Percentiles rank a stretch among this genome's conserved stretches.
Evolutionary conservation across 257 asterid genomes (phyloP).

Genomic region (Solanum infundibuliforme): DNA sequence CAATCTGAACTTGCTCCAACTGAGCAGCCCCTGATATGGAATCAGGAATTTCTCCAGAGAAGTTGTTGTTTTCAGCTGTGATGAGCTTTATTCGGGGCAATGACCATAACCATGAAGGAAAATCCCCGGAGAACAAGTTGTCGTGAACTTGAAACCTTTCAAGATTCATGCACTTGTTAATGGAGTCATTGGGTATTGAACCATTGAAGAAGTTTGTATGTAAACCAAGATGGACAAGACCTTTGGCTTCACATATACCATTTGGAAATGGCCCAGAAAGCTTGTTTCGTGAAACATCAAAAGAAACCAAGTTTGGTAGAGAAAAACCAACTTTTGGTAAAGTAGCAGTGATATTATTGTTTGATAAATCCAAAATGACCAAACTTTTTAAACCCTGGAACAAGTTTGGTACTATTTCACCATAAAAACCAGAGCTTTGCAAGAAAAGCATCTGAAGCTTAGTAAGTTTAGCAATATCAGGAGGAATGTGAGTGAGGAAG

Average conservation of each 20-base stretch:
- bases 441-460: slow-evolving; percentile 52
- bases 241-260: slow-evolving; percentile 48
- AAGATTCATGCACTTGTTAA: slow-evolving; percentile 40
- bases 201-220: slow-evolving; percentile 62
- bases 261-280: slow-evolving; percentile 57
- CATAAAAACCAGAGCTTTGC: slow-evolving; percentile 64
- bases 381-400: slow-evolving; percentile 50
- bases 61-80: slow-evolving; percentile 72
- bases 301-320: slow-evolving; percentile 56
- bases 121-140: slow-evolving; percentile 52
- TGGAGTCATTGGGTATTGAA: slow-evolving; percentile 35
- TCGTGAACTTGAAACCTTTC: slow-evolving; percentile 83
- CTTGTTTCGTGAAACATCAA: slow-evolving; percentile 75
- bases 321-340: slow-evolving; percentile 33
- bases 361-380: slow-evolving; percentile 50
- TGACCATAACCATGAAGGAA: slow-evolving; percentile 66
- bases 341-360: slow-evolving; percentile 54
- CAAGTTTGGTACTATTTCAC: slow-evolving; percentile 36
- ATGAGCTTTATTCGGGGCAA: slow-evolving; percentile 59
- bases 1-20: slow-evolving; percentile 85
- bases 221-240: slow-evolving; percentile 42
- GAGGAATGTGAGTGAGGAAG: slow-evolving; percentile 61
- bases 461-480: slow-evolving; percentile 31
- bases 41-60: slow-evolving; percentile 70
- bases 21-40: slow-evolving; percentile 56